These are phyloP conservation scores for Coemansia sp. DNA, from an alignment of 192 early-diverging fungal species.

Conservation along the genomic window DNA sequence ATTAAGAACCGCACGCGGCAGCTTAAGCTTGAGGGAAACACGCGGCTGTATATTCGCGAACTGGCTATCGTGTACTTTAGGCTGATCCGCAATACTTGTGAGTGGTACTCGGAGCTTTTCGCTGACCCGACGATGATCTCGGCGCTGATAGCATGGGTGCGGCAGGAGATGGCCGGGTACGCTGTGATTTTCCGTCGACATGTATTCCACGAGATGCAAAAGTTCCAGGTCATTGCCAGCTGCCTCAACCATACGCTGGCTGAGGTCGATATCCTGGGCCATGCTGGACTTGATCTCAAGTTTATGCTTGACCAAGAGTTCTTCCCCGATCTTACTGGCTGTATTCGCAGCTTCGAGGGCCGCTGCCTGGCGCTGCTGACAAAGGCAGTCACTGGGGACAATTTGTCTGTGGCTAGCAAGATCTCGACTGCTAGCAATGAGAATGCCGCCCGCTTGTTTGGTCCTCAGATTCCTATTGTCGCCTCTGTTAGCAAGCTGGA, in stretches of 20 bases:
- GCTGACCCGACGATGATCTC: conserved; percentile 86
- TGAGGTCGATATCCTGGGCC: conserved; percentile 75
- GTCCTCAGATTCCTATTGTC: conserved; percentile 43
- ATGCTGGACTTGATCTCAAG: conserved; percentile 81
- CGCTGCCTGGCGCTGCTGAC: conserved; percentile 63
- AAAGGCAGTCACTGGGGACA: conserved; percentile 67
- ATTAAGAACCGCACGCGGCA: conserved; percentile 69
- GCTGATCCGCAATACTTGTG: conserved; percentile 90
- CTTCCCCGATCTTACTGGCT: conserved; percentile 68
- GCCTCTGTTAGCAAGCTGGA: conserved; percentile 49
- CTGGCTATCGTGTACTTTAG: conserved; percentile 86
- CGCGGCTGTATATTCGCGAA: conserved; percentile 79
- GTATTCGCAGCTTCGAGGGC: conserved; percentile 69
- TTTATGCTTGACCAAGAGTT: conserved; percentile 83
- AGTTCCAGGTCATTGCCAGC: conserved; percentile 79
- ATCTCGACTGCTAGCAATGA: conserved; percentile 34
- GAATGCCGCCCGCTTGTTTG: conserved; percentile 28
- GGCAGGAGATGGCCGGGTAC: conserved; percentile 81
- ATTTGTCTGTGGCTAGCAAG: conserved; percentile 59
- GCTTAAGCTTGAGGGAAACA: conserved; percentile 87
- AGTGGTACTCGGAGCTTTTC: conserved; percentile 93
- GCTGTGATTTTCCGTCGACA: conserved; percentile 84
- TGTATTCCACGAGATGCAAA: conserved; percentile 77
- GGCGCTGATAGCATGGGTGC: conserved; percentile 91
- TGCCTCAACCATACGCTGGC: conserved; percentile 77